phyloP scores from a whole-genome alignment of 1,284 basidiomycete species.

The Chalciporus piperatoides region DNA sequence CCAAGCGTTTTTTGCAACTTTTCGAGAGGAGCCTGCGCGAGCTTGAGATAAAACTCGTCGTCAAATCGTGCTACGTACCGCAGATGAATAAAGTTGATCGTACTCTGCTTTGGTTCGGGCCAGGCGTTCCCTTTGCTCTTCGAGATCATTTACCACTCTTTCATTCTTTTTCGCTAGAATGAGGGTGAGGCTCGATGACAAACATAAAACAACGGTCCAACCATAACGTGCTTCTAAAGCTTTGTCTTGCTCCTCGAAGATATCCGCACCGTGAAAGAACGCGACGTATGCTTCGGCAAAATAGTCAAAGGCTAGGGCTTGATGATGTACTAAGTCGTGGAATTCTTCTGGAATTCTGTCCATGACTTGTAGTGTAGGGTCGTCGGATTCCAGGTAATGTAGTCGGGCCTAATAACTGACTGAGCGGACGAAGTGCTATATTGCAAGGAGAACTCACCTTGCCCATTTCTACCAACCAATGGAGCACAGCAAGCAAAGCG shows the following conservation, averaged over 20 bases:
- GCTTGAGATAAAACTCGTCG: constrained; percentile 4
- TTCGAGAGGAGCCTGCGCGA: constrained; percentile 58
- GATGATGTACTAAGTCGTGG: constrained; percentile 69
- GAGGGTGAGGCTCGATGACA: constrained; percentile 11
- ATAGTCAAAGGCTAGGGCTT: constrained; percentile 74
- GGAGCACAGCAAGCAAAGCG: constrained; percentile 71
- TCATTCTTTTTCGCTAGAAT: constrained; percentile 62
- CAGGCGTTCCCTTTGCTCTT: constrained; percentile 47
- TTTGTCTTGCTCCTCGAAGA: constrained; percentile 67
- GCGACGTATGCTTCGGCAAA: constrained; percentile 64
- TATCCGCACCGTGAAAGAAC: constrained; percentile 71
- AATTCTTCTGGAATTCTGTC: constrained; percentile 63
- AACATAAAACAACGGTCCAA: constrained; percentile 32
- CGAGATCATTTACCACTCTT: constrained; percentile 56
- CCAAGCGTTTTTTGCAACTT: constrained; percentile 56
- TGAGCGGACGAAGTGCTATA: not conserved
- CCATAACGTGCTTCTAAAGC: constrained; percentile 74
- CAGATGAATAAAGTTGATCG: constrained; percentile 56
- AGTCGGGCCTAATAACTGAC: constrained; percentile 35
- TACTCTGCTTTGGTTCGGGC: constrained; percentile 48
- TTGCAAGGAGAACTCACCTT: constrained; percentile 48
- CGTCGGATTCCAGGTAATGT: constrained; percentile 55
- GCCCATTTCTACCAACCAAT: constrained; percentile 83
- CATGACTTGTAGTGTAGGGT: constrained; percentile 64
- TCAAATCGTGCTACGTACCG: constrained; percentile 38